These are phyloP conservation scores for Fraxinus albicans DNA, from an alignment of 305 asterid species.

Conservation along the genomic window DNA sequence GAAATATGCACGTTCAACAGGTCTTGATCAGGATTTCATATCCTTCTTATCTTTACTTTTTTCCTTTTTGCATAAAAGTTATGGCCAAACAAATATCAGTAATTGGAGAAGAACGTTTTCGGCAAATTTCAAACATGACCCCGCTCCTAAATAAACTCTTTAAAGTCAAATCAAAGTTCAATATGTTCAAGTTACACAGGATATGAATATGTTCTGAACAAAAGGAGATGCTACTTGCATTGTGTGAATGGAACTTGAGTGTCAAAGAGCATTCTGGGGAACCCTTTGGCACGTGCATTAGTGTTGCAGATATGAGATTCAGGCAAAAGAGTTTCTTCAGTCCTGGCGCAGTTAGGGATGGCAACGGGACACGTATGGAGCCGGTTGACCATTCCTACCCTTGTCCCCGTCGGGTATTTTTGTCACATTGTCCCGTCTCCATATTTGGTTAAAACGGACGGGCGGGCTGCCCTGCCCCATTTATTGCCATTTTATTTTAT, in stretches of 20 bases:
- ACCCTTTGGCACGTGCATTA: not conserved
- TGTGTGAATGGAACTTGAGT: not conserved
- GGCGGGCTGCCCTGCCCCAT: no score
- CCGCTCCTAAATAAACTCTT: not conserved
- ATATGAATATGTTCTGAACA: not conserved
- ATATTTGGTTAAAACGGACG: not conserved
- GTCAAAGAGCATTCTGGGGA: not conserved
- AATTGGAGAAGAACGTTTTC: not conserved
- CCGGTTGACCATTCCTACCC: not conserved
- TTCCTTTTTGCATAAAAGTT: not conserved
- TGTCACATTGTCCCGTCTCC: not conserved
- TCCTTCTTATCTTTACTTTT: not conserved
- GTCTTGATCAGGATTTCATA: not conserved
- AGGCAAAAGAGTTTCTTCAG: not conserved
- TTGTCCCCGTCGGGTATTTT: not conserved
- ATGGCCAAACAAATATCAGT: not conserved
- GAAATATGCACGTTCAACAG: not conserved
- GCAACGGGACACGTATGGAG: not conserved
- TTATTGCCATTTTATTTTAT: no score
- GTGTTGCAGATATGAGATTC: not conserved
- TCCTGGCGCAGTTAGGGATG: not conserved
- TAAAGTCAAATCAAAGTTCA: not conserved
- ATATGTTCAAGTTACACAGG: not conserved
- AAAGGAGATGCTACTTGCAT: not conserved
- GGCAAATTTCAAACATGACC: not conserved